phyloP scores from a whole-genome alignment of 2,329 filamentous ascomycete species.

The Verticillium alfalfae region DNA sequence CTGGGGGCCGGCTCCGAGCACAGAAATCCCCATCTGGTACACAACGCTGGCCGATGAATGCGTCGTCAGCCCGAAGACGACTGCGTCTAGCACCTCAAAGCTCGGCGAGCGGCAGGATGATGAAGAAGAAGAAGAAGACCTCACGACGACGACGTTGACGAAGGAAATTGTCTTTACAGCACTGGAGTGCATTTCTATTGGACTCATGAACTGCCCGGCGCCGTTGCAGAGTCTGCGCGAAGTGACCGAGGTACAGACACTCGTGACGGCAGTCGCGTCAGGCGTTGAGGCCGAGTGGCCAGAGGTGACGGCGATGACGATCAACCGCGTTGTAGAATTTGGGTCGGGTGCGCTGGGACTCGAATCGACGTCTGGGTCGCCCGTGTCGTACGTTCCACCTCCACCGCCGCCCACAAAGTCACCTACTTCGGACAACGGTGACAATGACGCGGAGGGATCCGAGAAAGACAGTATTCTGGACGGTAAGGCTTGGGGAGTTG shows the following conservation, averaged over 20 bases:
- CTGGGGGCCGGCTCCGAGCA: conserved; percentile 44
- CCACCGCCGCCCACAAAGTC: conserved; percentile 14
- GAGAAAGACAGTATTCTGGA: neutral
- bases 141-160: conserved; percentile 24
- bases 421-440: neutral
- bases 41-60: conserved; percentile 42
- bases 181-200: conserved; percentile 34
- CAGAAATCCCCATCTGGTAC: conserved; percentile 44
- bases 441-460: too few relatives aligned
- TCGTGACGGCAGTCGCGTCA: conserved; percentile 31
- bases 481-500: conserved; percentile 18
- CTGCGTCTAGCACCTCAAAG: neutral
- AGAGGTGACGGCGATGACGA: conserved; percentile 20
- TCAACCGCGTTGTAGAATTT: conserved; percentile 32
- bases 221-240: conserved; percentile 40
- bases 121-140: conserved; percentile 22
- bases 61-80: conserved; percentile 10
- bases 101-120: conserved; percentile 1
- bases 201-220: conserved; percentile 41
- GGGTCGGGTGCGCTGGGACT: conserved; percentile 30
- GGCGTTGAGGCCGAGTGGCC: conserved; percentile 34
- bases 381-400: conserved; percentile 34
- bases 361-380: conserved; percentile 33
- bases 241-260: conserved; percentile 28
- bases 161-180: conserved; percentile 26